A percentile compares a stretch with the other conserved stretches of the same genome.
Evolutionary conservation across 495 filamentous ascomycete species (phyloP).

Genomic region (Apodospora peruviana): DNA sequence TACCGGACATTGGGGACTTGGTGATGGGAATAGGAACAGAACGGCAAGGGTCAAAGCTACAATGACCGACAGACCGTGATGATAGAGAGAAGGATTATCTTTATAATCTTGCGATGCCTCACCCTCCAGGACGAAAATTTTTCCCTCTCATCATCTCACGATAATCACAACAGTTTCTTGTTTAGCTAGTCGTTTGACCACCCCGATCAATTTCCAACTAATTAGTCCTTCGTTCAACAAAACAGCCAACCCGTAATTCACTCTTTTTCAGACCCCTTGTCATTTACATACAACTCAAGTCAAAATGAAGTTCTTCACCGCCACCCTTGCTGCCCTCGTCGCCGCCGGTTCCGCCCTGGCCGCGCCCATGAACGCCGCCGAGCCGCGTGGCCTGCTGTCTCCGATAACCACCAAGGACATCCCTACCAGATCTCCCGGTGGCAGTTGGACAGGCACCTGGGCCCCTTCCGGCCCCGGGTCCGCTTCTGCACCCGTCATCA

Average conservation of each 20-base stretch:
- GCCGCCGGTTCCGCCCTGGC: slow-evolving; percentile 5
- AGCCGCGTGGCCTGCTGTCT: neutral
- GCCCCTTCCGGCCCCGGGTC: neutral
- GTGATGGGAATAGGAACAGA: too few species aligned
- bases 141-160: neutral
- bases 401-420: neutral
- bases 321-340: slow-evolving; percentile 2
- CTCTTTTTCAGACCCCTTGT: neutral
- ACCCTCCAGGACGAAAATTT: neutral
- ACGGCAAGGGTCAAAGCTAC: too few species aligned
- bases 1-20: too few species aligned
- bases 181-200: neutral
- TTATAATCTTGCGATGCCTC: too few species aligned
- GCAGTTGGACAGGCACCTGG: neutral
- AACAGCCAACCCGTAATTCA: neutral
- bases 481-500: neutral
- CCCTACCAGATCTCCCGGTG: neutral
- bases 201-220: neutral
- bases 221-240: neutral
- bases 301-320: slow-evolving; percentile 10
- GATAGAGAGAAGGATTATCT: too few species aligned
- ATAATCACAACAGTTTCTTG: neutral
- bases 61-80: too few species aligned
- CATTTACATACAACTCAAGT: too few species aligned
- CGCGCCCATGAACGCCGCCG: slow-evolving; percentile 1